These are phyloP conservation scores for Cymbopogon citratus DNA, from an alignment of 176 grass and related monocot genomes.

Conservation along the genomic window DNA sequence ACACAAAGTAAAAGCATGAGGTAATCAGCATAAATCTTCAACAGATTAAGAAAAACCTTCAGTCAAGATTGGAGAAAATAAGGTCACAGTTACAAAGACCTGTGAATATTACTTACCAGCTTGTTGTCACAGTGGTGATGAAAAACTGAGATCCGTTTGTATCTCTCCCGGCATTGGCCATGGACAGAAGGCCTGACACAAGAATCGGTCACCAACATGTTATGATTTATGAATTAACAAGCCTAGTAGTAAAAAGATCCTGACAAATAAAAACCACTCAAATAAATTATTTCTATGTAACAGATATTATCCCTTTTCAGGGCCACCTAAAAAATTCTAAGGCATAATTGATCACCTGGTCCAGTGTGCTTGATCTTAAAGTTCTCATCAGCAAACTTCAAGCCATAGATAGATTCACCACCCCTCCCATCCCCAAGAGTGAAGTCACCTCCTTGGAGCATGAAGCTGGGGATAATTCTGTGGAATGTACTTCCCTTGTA, in stretches of 20 bases:
- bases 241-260: not conserved
- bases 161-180: slow-evolving; percentile 87
- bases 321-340: not conserved
- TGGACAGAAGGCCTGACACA: slow-evolving; percentile 67
- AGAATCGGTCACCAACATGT: not conserved
- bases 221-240: not conserved
- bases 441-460: slow-evolving; percentile 99
- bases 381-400: slow-evolving; percentile 89
- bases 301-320: not conserved
- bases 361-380: slow-evolving; percentile 99
- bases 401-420: slow-evolving; percentile 90
- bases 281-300: not conserved
- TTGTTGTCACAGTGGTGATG: slow-evolving; percentile 94
- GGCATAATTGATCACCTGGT: slow-evolving; percentile 42
- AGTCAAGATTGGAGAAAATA: not conserved
- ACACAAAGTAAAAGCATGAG: not conserved
- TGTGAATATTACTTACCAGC: slow-evolving; percentile 68
- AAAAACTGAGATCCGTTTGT: slow-evolving; percentile 98
- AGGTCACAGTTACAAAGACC: not conserved
- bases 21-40: not conserved
- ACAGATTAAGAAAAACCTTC: not conserved
- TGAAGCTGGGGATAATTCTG: slow-evolving; percentile 97
- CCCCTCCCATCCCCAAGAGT: slow-evolving; percentile 92
- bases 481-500: slow-evolving; percentile 91
- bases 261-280: not conserved